Evolutionary conservation across 768 basidiomycete species (phyloP), one percentile per base, ranked within the genome.

Genomic region (Tubosaeta sp.): DNA sequence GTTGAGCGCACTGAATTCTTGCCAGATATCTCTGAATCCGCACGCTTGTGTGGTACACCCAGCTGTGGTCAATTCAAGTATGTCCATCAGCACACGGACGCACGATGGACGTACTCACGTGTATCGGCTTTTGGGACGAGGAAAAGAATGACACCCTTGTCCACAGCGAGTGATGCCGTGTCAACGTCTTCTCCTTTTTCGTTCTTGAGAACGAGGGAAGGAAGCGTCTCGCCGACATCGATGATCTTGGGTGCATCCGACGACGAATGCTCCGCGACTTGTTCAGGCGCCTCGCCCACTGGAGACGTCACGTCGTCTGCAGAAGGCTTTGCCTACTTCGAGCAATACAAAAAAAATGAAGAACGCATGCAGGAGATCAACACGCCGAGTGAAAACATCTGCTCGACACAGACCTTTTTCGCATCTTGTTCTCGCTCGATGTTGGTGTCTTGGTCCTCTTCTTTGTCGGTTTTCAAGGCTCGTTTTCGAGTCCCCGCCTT

Each of bases 41-140:
- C 94, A 97, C 0, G 94, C 94, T 67, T 97, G 94, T 31, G 72
- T 85, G 3, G 93, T 97, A 72, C 94, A 96, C 29, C 94, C 93
- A 47, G 87, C 88, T 90, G 54, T 9, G 18, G 32, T 22, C 34
- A 13, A 54, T 48, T 24, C 25, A 19, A 35, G 25, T 24, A 3
- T 31, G 35, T 38, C 10, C 52, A 50, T 51, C 50, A 51, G 55
- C 41, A 31, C 35, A 40, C 25, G 41, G 19, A 39, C 8, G 9
- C 14, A 32, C n/a, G n/a, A n/a, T n/a, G n/a, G n/a, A n/a, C n/a
- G n/a, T 32, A 73, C 86, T 57, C 59, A 92, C 86, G 83, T 18
- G 89, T 92, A 71, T 91, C 89, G 36, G 87, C 90, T 69, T 85
- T 93, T 51, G 87, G 90, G 2, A 92, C 81, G 4, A 89, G 71